phyloP scores from a whole-genome alignment of 139 green algal genomes.

The Chlamydomonas applanata region DNA sequence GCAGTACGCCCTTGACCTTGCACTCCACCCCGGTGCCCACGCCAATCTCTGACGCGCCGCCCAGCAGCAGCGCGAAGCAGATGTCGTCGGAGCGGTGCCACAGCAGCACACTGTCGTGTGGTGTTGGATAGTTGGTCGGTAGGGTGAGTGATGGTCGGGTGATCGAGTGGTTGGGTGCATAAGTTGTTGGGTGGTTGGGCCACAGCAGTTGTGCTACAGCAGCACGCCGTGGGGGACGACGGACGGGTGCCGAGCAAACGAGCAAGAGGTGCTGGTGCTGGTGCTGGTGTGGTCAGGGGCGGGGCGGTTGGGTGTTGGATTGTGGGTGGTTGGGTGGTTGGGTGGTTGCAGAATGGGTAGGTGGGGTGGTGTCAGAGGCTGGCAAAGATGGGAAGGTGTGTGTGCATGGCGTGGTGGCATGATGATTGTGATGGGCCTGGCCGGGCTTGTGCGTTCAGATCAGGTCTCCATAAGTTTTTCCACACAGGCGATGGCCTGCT shows the following conservation, averaged over 20 bases:
- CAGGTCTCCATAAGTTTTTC: slow-evolving; percentile 30
- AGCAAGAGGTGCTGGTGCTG: not conserved
- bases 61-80: slow-evolving; percentile 69
- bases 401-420: too few species aligned
- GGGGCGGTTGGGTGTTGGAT: too few species aligned
- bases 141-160: not conserved
- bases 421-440: too few species aligned
- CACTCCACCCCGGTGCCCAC: slow-evolving; percentile 71
- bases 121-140: not conserved
- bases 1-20: slow-evolving; percentile 75
- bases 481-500: slow-evolving; percentile 31
- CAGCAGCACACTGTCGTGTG: slow-evolving; percentile 75
- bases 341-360: too few species aligned
- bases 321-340: too few species aligned
- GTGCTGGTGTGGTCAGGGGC: not conserved
- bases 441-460: slow-evolving; percentile 12
- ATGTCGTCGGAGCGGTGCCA: slow-evolving; percentile 80
- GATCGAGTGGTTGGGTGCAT: too few species aligned
- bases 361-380: too few species aligned
- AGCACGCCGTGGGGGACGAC: not conserved
- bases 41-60: slow-evolving; percentile 44
- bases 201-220: not conserved
- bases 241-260: too few species aligned
- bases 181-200: not conserved
- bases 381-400: too few species aligned